Evolutionary conservation across 2,329 filamentous ascomycete genomes (phyloP).

Genomic region (Colletotrichum theobromicola): DNA sequence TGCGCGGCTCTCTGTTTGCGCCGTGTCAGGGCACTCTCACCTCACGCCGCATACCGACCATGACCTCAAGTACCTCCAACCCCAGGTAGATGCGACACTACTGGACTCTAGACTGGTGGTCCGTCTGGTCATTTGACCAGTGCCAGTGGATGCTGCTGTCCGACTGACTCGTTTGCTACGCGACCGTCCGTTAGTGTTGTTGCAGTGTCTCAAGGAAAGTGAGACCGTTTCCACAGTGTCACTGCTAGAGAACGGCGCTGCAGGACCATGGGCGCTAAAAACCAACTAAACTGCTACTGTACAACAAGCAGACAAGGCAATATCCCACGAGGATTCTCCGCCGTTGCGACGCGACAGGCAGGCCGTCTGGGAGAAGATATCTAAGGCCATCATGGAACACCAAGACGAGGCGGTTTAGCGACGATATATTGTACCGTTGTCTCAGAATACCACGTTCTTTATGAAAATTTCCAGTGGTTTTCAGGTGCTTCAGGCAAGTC

Average conservation of each 20-base stretch:
- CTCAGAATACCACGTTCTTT: neutral
- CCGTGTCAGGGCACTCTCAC: neutral
- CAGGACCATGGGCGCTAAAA: neutral
- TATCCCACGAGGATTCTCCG: neutral
- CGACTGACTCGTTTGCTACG: constrained; percentile 8
- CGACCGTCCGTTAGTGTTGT: neutral
- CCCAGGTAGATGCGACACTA: neutral
- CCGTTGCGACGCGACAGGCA: neutral
- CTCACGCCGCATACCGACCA: neutral
- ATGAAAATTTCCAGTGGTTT: neutral
- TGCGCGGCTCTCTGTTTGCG: neutral
- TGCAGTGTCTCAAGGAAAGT: neutral
- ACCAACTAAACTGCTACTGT: neutral
- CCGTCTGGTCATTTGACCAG: neutral
- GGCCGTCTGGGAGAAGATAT: neutral
- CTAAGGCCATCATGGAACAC: neutral
- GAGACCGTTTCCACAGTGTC: neutral
- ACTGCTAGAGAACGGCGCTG: neutral
- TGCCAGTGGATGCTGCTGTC: neutral
- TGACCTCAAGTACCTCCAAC: neutral
- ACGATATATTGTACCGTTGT: neutral
- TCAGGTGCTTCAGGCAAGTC: neutral
- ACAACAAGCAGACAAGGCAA: neutral
- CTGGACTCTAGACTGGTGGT: neutral
- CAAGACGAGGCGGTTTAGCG: constrained; percentile 9